Evolutionary conservation across 2,329 filamentous ascomycete genomes (phyloP), one percentile per base, ranked within the genome.

Genomic region (Trichoderma endophyticum): DNA sequence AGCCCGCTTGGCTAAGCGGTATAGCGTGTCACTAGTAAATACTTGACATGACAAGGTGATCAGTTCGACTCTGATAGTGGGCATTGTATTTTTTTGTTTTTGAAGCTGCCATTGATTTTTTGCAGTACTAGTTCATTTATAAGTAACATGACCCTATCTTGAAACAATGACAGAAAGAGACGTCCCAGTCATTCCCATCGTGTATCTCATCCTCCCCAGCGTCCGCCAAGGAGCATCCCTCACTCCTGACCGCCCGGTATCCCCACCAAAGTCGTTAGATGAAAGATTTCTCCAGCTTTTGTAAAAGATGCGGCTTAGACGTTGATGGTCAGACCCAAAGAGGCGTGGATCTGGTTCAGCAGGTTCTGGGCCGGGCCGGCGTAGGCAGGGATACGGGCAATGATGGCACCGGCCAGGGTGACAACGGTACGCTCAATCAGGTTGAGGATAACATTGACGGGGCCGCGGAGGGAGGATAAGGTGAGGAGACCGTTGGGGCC

Each of bases 371-470:
- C 73, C 36, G 65, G 62, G 12, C 59, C 12, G 30, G 61, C 61
- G 62, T 71, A 76, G 15, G 72, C 72, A 1, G 76, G 76, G 5
- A 77, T 66, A 12, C 72, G 24, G 51, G 54, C 71, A 43, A 76
- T 71, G 59, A 77, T 36, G 48, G 26, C 63, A n/a, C 71, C 63
- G 48, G 76, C 74, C 28, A 77, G 60, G 15, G 64, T 73, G 57
- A 76, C 73, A n/a, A 77, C 67, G 67, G 30, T 74, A 9, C 54
- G 59, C 70, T 75, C 74, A 39, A 77, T 36, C n/a, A 71, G 60
- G 36, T 73, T 70, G 18, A 77, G 69, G 8, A 74, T 64, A n/a
- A 71, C 72, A 11, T 57, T 68, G 14, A 77, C 59, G 57, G 72
- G 71, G 8, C 48, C 70, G 12, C 70, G 64, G 64, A 76, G 69